Conservation (phyloP, 345 rosid genomes). For the Jatropha curcas region DNA sequence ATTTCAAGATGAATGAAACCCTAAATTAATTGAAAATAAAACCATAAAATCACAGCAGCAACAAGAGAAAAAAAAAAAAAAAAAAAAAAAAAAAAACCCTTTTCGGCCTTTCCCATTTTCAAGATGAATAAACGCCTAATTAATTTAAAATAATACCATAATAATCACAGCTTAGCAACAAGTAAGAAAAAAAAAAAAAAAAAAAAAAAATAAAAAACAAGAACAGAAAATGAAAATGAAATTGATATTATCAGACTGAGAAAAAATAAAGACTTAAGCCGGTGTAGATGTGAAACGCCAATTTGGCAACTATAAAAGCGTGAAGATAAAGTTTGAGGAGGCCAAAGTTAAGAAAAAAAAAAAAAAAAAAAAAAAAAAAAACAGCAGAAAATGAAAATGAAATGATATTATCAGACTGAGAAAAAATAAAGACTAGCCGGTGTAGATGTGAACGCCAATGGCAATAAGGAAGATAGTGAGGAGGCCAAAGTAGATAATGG, state of each 20-base stretch:
- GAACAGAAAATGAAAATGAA: background rate
- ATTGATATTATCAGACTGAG: background rate
- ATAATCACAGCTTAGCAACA: no score
- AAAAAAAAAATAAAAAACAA: no score
- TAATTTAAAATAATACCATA: no score
- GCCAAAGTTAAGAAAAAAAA: no score
- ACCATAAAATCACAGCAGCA: no score
- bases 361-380: no score
- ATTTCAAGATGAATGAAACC: no score
- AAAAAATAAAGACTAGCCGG: slow-evolving; percentile 15
- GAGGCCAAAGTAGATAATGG: slow-evolving; percentile 52
- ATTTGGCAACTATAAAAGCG: slow-evolving; percentile 55
- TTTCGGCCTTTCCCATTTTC: no score
- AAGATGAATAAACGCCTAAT: no score
- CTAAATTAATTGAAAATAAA: no score
- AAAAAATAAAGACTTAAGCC: slow-evolving; percentile 5
- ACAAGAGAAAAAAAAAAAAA: no score
- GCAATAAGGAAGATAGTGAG: slow-evolving; percentile 58
- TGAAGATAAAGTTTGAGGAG: slow-evolving; percentile 60
- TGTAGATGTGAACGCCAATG: slow-evolving; percentile 53
- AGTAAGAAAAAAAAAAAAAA: no score
- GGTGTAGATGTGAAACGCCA: slow-evolving; percentile 52
- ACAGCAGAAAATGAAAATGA: background rate
- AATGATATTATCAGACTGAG: background rate
- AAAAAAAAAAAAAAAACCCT: background rate